phyloP scores from a whole-genome alignment of 345 rosid species.

The Raphanus sativus region DNA sequence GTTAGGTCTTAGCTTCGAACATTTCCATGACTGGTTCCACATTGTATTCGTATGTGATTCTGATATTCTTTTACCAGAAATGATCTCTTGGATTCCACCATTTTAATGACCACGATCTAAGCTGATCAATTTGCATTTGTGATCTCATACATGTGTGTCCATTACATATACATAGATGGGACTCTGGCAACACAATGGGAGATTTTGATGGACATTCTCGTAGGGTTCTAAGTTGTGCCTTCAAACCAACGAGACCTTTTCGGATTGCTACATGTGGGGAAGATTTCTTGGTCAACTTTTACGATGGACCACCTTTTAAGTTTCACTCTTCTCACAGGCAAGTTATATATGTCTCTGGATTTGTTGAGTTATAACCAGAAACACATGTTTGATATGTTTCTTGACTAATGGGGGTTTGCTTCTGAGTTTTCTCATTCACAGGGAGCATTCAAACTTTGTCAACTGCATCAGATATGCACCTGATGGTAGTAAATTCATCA shows the following conservation, averaged over 20 bases:
- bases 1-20: neutral
- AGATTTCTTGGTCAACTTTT: slow-evolving; percentile 88
- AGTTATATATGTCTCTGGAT: neutral
- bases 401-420: slow-evolving; percentile 9
- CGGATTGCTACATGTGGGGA: slow-evolving; percentile 92
- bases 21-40: neutral
- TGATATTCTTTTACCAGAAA: neutral
- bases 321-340: slow-evolving; percentile 89
- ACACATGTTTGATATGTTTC: neutral
- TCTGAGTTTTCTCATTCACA: slow-evolving; percentile 35
- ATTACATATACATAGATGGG: slow-evolving; percentile 69
- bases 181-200: slow-evolving; percentile 86
- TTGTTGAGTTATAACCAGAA: neutral
- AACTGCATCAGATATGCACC: slow-evolving; percentile 91
- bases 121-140: slow-evolving; percentile 2
- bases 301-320: slow-evolving; percentile 95
- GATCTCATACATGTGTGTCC: neutral
- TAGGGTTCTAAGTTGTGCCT: slow-evolving; percentile 82
- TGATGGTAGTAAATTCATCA: slow-evolving; percentile 87
- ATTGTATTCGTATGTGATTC: neutral
- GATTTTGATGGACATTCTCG: slow-evolving; percentile 97
- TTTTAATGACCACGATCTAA: neutral
- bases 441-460: slow-evolving; percentile 90
- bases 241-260: slow-evolving; percentile 88
- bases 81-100: neutral